A percentile compares a stretch with the other conserved stretches of the same genome.
Evolutionary conservation across 768 basidiomycete species (phyloP).

Genomic region (Solioccasus polychromus): DNA sequence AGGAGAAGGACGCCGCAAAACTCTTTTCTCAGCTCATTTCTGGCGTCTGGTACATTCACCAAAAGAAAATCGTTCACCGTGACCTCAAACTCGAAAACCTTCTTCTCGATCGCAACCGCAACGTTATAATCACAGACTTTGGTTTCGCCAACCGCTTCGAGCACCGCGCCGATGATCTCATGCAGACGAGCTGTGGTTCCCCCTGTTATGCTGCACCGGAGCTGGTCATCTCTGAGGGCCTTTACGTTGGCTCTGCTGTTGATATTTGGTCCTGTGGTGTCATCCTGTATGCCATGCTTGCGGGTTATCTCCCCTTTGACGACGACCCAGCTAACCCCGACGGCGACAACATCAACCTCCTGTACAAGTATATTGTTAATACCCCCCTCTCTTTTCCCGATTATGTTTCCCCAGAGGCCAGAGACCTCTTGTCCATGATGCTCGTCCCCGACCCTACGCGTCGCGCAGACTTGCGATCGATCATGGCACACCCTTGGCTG

Average conservation of each 20-base stretch:
- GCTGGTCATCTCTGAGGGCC: conserved; percentile 93
- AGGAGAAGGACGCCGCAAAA: conserved; percentile 90
- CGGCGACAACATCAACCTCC: conserved; percentile 97
- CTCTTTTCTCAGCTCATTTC: conserved; percentile 98
- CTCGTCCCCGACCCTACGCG: conserved; percentile 87
- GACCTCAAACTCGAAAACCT: conserved; percentile 99
- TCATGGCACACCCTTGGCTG: conserved; percentile 92
- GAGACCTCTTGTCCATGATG: conserved; percentile 86
- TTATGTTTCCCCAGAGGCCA: conserved; percentile 80
- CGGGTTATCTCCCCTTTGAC: conserved; percentile 97
- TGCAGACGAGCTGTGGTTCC: conserved; percentile 97
- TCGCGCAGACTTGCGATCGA: conserved; percentile 68
- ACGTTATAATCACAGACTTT: conserved; percentile 99
- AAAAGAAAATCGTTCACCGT: conserved; percentile 98
- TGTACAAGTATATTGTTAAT: conserved; percentile 98
- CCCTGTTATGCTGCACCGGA: conserved; percentile 99
- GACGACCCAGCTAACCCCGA: conserved; percentile 99
- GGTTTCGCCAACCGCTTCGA: conserved; percentile 99
- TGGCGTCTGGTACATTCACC: conserved; percentile 98
- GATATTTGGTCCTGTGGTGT: conserved; percentile 98
- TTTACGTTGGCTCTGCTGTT: conserved; percentile 95
- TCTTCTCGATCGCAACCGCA: conserved; percentile 93
- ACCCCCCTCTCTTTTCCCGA: conserved; percentile 97
- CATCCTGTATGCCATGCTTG: conserved; percentile 95
- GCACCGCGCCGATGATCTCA: conserved; percentile 88